Evolutionary conservation across 345 rosid genomes (phyloP), one percentile per base, ranked within the genome.

Genomic region (Passiflora organensis): DNA sequence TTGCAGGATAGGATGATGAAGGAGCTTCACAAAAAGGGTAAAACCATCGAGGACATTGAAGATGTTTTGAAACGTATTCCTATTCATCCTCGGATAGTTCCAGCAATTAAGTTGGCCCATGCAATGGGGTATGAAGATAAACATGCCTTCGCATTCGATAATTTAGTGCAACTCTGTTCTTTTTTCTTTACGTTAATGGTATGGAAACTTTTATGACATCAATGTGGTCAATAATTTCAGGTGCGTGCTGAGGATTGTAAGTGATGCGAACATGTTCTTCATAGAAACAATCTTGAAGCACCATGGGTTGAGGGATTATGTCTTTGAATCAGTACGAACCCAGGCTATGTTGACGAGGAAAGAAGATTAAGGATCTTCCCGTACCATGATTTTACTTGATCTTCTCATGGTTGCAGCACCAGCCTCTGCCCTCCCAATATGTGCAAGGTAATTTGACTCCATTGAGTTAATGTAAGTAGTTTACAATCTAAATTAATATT

Each of bases 381-480:
- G 47, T 73, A 68, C 64, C 89, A 84, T 43, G 84, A 84, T 41
- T 86, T 84, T 69, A 72, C 66, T 54, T 61, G 62, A 12, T 63
- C 78, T n/a, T 43, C 85, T 24, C 97, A 84, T 62, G 91, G 89
- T 18, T 87, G 95, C 64, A n/a, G n/a, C n/a, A n/a, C n/a, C n/a
- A 36, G 18, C 57, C 79, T 68, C 39, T 90, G 97, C 65, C 97
- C 95, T 60, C 89, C 89, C 49, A 90, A 87, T 52, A 90, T 90
- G 97, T 90, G 97, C 89, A 86, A 90, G 90, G 97, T 89, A 75
- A 16, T n/a, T n/a, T n/a, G n/a, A n/a, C n/a, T n/a, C n/a, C n/a
- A n/a, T n/a, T n/a, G n/a, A n/a, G n/a, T n/a, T n/a, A n/a, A n/a
- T n/a, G n/a, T n/a, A n/a, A n/a, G n/a, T n/a, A n/a, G n/a, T n/a